Base-by-base conservation (phyloP, 2,329 filamentous ascomycete genomes). In the Metarhizium humberi region DNA sequence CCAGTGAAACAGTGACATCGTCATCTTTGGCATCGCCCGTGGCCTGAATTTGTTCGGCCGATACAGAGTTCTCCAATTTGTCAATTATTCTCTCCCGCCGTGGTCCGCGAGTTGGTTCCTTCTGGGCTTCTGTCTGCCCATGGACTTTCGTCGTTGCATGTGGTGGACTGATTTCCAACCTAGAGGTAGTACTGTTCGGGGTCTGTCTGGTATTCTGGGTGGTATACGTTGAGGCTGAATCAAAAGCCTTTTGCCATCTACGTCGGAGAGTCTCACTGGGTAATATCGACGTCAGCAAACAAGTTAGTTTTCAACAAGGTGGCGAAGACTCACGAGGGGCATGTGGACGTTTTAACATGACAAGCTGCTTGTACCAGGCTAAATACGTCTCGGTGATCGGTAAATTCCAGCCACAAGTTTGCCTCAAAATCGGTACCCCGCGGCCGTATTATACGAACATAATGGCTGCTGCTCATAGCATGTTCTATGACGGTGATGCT, bases 371-470 rank as follows among this genome's bases (percentile, higher is more conserved):
- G n/a, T 5, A 56, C 34, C 45, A 48, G 45, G 13, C 8, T 20
- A 34, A 16, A 34, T 16, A 53, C 40, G 38, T 34, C 53, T 25
- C 51, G 14, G 7, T n/a, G n/a, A 16, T 32, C 43, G 4, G 51
- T 32, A 29, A 69, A 62, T 45, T 66, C 52, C 46, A 69, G 50
- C 30, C 53, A 56, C 6, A 69, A 56, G 6, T 42, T 55, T 20
- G 52, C 20, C 3, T 51, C 49, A 11, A 50, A 47, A 3, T 55
- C 34, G 6, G 32, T 16, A 7, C 43, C 54, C 3, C 50, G 18
- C 4, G 67, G 60, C 20, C 68, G 66, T 6, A 38, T 30, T 40
- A 71, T 57, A 16, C 55, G 7, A 6, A 67, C 55, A 20, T 61
- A 60, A 2, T 57, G 51, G 18, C 60, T 62, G 16, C 58, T 34